Evolutionary conservation across 2,329 filamentous ascomycete genomes (phyloP).

Genomic region (Tolypocladium album): DNA sequence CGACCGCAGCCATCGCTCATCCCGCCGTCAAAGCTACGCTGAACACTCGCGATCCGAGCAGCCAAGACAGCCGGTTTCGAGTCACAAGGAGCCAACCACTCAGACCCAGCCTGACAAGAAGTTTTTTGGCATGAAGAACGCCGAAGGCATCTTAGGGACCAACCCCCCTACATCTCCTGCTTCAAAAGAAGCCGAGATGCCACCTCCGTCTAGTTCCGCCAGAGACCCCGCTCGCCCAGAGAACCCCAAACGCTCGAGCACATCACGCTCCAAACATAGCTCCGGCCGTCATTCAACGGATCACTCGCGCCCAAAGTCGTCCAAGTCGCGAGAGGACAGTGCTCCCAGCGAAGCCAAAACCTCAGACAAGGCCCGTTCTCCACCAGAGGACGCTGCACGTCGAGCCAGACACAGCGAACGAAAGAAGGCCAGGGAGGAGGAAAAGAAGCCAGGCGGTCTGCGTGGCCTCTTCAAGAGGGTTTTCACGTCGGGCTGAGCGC

Average conservation of each 20-base stretch:
- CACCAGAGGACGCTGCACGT: slow-evolving; percentile 20
- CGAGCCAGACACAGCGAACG: slow-evolving; percentile 22
- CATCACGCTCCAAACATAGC: slow-evolving; percentile 15
- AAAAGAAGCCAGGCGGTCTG: slow-evolving; percentile 20
- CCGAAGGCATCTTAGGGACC: slow-evolving; percentile 20
- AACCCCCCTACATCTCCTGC: slow-evolving; percentile 11
- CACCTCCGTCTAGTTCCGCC: slow-evolving; percentile 5
- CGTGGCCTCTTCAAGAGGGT: slow-evolving; percentile 26
- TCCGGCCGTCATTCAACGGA: slow-evolving; percentile 17
- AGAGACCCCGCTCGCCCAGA: slow-evolving; percentile 15
- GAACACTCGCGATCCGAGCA: slow-evolving; percentile 19
- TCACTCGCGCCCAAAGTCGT: slow-evolving; percentile 10
- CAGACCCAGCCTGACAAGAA: slow-evolving; percentile 20
- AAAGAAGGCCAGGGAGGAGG: slow-evolving; percentile 17
- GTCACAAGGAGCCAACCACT: slow-evolving; percentile 10
- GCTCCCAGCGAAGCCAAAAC: slow-evolving; percentile 13
- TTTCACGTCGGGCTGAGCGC: slow-evolving; percentile 14
- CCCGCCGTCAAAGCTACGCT: slow-evolving; percentile 30
- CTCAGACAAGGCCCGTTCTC: slow-evolving; percentile 6
- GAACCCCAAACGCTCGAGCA: slow-evolving; percentile 17
- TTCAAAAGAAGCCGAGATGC: slow-evolving; percentile 9
- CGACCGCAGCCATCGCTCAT: slow-evolving; percentile 21
- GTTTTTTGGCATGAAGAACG: slow-evolving; percentile 30
- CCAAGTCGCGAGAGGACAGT: slow-evolving; percentile 13
- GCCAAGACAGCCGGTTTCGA: slow-evolving; percentile 16